A percentile compares a stretch with the other conserved stretches of the same genome.
Evolutionary conservation across 2,329 filamentous ascomycete species (phyloP).

Genomic region (Botrytis cinerea): DNA sequence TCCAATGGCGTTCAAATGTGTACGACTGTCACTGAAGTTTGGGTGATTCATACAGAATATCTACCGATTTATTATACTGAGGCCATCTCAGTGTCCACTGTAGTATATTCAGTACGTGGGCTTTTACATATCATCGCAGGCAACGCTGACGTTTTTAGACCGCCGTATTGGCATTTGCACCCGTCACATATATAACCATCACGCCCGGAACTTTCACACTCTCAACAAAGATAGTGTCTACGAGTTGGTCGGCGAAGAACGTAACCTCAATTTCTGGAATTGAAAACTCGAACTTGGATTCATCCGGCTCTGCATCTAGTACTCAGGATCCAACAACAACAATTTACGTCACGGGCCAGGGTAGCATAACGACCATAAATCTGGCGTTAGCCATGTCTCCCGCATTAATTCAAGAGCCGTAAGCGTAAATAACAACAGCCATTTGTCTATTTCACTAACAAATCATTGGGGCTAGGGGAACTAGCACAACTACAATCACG

Average conservation of each 20-base stretch:
- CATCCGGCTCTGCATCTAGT: neutral
- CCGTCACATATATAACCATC: constrained; percentile 27
- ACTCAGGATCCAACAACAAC: neutral
- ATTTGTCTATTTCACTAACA: neutral
- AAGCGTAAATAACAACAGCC: neutral
- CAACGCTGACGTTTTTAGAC: constrained; percentile 20
- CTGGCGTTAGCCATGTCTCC: neutral
- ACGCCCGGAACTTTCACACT: constrained; percentile 28
- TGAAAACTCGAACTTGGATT: neutral
- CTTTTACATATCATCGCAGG: neutral
- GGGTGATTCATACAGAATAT: constrained; percentile 30
- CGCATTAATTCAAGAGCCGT: neutral
- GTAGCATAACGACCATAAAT: constrained; percentile 1
- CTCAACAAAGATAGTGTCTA: constrained; percentile 26
- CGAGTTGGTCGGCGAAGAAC: constrained; percentile 1
- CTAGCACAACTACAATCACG: constrained; percentile 11
- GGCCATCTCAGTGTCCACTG: constrained; percentile 30
- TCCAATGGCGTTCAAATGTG: constrained; percentile 25
- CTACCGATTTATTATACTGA: constrained; percentile 31
- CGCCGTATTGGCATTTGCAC: constrained; percentile 29
- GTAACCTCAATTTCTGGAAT: constrained; percentile 15
- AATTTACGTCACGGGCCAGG: constrained; percentile 3
- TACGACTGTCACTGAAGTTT: constrained; percentile 32
- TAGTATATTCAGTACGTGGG: constrained; percentile 29
- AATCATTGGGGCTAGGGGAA: neutral